Evolutionary conservation across 73 alveolate genomes (phyloP).

Genomic region (Effrenium voratum): DNA sequence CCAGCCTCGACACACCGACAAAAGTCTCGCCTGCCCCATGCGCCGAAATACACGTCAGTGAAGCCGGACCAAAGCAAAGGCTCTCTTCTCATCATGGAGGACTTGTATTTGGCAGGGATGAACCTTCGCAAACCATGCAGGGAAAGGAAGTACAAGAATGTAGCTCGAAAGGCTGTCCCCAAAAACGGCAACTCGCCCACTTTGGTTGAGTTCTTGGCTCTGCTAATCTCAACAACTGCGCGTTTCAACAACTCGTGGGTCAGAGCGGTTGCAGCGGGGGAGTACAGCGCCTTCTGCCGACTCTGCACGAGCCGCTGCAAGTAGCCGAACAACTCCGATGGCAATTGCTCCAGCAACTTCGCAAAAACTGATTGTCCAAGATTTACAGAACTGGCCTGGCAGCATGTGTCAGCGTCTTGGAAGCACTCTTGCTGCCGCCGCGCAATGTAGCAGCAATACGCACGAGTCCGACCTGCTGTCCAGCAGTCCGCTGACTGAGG

Average conservation of each 20-base stretch:
- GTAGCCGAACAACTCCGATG: background rate
- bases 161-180: slow-evolving; percentile 38
- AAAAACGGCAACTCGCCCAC: slow-evolving; percentile 31
- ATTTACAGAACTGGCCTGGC: background rate
- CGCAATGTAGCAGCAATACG: background rate
- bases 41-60: background rate
- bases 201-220: background rate
- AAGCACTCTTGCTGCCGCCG: background rate
- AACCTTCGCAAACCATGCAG: slow-evolving; percentile 35
- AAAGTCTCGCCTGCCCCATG: slow-evolving; percentile 52
- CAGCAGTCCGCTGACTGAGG: slow-evolving; percentile 49
- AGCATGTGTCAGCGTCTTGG: background rate
- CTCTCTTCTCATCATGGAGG: slow-evolving; percentile 47
- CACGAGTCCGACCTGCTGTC: background rate
- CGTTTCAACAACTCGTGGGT: slow-evolving; percentile 8
- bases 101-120: background rate
- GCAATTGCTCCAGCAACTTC: background rate
- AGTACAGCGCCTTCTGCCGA: background rate
- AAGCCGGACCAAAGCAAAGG: slow-evolving; percentile 13
- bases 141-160: slow-evolving; percentile 38
- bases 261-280: slow-evolving; percentile 34
- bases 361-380: background rate
- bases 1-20: slow-evolving; percentile 77
- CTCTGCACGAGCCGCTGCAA: background rate
- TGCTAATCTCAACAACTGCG: background rate